phyloP scores from a whole-genome alignment of 1,139 yeast genomes.

The Hemisphaericaspora subhashii region DNA sequence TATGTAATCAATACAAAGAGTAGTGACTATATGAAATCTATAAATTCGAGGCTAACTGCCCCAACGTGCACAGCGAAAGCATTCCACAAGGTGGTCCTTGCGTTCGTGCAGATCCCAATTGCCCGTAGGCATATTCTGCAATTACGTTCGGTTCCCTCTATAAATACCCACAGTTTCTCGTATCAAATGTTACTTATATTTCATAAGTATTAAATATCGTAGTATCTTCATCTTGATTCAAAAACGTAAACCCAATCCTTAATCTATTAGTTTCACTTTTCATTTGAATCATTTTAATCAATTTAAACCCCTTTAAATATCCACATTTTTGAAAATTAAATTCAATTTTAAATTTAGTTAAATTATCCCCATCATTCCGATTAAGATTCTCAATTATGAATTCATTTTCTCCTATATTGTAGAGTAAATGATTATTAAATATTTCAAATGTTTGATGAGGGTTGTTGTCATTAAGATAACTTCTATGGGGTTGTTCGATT shows the following conservation, averaged over 20 bases:
- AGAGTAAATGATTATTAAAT: conserved; percentile 13
- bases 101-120: too few species aligned
- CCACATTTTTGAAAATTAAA: conserved; percentile 12
- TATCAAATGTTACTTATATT: conserved; percentile 8
- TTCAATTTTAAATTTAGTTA: conserved; percentile 2
- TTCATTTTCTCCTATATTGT: conserved; percentile 9
- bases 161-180: neutral
- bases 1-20: too few species aligned
- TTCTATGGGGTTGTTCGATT: neutral
- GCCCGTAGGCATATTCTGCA: too few species aligned
- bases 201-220: conserved; percentile 14
- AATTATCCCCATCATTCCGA: conserved; percentile 5
- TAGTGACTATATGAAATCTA: too few species aligned
- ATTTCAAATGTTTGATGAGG: conserved; percentile 13
- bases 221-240: conserved; percentile 5
- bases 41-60: too few species aligned
- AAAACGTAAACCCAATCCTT: conserved; percentile 13
- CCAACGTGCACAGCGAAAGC: too few species aligned
- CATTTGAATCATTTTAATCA: conserved; percentile 12
- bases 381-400: conserved; percentile 11
- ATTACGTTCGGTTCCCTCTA: neutral
- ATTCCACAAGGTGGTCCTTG: too few species aligned
- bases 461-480: conserved; percentile 13
- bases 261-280: conserved; percentile 4
- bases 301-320: conserved; percentile 12